phyloP scores from a whole-genome alignment of 1,139 yeast genomes.

The Pneumocystis murina region DNA sequence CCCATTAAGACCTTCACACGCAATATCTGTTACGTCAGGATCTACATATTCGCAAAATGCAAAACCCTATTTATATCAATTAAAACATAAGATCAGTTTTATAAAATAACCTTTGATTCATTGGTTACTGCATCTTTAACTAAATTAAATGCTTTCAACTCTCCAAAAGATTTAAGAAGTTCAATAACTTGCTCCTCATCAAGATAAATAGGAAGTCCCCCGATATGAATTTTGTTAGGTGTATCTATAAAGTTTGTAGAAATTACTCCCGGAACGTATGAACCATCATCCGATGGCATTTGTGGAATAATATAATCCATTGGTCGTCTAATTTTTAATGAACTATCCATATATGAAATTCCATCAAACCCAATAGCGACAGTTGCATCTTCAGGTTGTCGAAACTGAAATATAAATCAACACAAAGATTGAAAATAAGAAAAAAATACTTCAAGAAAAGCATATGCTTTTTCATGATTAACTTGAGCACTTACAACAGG shows the following conservation, averaged over 20 bases:
- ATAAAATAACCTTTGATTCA: slow-evolving; percentile 20
- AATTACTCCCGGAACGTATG: slow-evolving; percentile 17
- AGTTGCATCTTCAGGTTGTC: slow-evolving; percentile 45
- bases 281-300: slow-evolving; percentile 5
- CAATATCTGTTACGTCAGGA: slow-evolving; percentile 19
- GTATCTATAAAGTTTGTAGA: slow-evolving; percentile 21
- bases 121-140: slow-evolving; percentile 24
- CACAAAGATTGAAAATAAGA: neutral
- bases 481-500: slow-evolving; percentile 12
- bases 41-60: slow-evolving; percentile 31
- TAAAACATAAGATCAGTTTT: neutral
- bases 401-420: slow-evolving; percentile 33
- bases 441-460: slow-evolving; percentile 2
- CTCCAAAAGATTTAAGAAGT: slow-evolving; percentile 28
- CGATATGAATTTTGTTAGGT: slow-evolving; percentile 26
- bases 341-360: slow-evolving; percentile 23
- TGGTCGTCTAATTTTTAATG: slow-evolving; percentile 38
- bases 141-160: slow-evolving; percentile 23
- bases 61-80: slow-evolving; percentile 22
- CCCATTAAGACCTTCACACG: slow-evolving; percentile 21
- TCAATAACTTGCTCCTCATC: slow-evolving; percentile 28
- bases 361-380: slow-evolving; percentile 37
- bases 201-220: slow-evolving; percentile 29
- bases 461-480: slow-evolving; percentile 14
- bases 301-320: slow-evolving; percentile 41